Percentiles rank a stretch among this genome's conserved stretches.
Evolutionary conservation across 169 alveolate species (phyloP).

Genomic region (Eimeria praecox): DNA sequence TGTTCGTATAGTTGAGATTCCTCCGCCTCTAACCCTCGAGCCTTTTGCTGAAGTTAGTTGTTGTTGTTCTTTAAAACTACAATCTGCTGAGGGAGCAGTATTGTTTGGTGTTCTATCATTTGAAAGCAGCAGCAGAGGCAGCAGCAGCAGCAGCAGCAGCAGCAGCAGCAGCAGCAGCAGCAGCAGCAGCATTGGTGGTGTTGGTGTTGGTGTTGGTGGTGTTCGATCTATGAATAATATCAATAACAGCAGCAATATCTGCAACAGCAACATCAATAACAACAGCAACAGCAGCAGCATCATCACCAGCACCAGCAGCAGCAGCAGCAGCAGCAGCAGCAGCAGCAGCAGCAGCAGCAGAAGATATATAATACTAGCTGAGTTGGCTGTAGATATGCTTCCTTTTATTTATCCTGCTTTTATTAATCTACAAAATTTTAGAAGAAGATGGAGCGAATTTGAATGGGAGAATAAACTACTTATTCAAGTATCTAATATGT

Average conservation of each 20-base stretch:
- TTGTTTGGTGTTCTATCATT: slow-evolving; percentile 96
- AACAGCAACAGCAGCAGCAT: slow-evolving; percentile 16
- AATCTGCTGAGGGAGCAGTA: slow-evolving; percentile 94
- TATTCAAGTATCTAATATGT: no score
- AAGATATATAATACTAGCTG: slow-evolving; percentile 80
- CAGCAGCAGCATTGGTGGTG: no score
- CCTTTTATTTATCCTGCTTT: slow-evolving; percentile 92
- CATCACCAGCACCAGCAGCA: no score
- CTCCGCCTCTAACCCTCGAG: slow-evolving; percentile 89
- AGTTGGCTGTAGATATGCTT: slow-evolving; percentile 91
- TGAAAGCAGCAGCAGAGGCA: no score
- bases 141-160: no score
- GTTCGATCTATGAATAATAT: slow-evolving; percentile 74
- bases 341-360: slow-evolving; percentile 32
- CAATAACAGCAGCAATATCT: no score
- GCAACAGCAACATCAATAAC: no score
- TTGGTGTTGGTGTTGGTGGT: no score
- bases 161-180: no score
- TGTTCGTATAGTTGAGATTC: slow-evolving; percentile 90
- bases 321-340: slow-evolving; percentile 64
- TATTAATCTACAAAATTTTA: slow-evolving; percentile 90
- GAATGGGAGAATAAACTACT: slow-evolving; percentile 96
- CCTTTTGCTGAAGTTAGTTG: slow-evolving; percentile 87
- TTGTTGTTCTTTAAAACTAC: slow-evolving; percentile 88
- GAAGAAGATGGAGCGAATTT: slow-evolving; percentile 96